Evolutionary conservation across 2,329 filamentous ascomycete genomes (phyloP).

Genomic region (Aspergillus texensis): DNA sequence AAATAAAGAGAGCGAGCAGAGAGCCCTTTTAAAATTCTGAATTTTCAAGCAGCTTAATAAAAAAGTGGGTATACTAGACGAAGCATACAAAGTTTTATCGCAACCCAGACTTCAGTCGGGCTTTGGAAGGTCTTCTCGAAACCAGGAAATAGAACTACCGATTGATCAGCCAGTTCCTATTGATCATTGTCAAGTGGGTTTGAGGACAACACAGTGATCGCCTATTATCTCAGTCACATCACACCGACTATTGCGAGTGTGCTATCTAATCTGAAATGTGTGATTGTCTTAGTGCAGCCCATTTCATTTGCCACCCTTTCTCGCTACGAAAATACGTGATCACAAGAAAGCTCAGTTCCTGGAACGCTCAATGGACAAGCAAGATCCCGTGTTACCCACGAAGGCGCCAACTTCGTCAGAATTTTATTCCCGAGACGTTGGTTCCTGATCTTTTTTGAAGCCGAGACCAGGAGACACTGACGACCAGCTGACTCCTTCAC

Average conservation of each 20-base stretch:
- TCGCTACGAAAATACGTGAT: not conserved
- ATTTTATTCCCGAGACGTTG: not conserved
- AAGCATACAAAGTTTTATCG: constrained; percentile 2
- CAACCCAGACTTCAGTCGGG: constrained; percentile 1
- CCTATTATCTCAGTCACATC: not conserved
- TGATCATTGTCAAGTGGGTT: not conserved
- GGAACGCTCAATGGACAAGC: not conserved
- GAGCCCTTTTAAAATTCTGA: not conserved
- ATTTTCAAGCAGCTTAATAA: constrained; percentile 4
- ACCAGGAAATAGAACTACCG: too few relatives aligned
- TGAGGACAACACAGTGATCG: not conserved
- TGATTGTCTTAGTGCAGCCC: not conserved
- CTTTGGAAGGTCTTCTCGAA: not conserved
- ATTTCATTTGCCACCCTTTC: not conserved
- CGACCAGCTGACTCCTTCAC: not conserved
- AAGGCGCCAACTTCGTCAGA: not conserved
- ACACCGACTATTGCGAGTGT: not conserved
- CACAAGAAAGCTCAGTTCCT: not conserved
- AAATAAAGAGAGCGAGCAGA: not conserved
- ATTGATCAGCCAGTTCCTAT: not conserved
- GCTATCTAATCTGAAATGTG: not conserved
- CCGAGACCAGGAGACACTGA: not conserved
- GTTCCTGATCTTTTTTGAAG: too few relatives aligned
- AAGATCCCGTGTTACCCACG: not conserved
- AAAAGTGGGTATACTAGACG: constrained; percentile 3